Conservation (phyloP, 768 basidiomycete genomes). For the Boletus insuetus region DNA sequence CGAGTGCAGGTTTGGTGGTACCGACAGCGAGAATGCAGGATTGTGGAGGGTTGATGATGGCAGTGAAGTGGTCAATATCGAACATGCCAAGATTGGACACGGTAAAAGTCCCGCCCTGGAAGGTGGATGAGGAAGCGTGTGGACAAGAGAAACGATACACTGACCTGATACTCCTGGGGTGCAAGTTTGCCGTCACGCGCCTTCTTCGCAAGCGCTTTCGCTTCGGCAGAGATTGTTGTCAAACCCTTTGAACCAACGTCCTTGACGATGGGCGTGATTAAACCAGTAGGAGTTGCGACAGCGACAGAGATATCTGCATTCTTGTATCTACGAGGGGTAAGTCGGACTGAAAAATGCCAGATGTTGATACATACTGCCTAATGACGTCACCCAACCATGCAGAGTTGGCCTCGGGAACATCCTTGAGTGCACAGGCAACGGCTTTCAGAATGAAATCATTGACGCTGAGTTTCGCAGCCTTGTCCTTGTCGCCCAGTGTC, state of each 20-base stretch:
- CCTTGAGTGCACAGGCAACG: conserved; percentile 81
- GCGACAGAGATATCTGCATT: conserved; percentile 97
- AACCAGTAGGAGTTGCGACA: conserved; percentile 91
- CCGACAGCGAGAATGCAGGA: conserved; percentile 97
- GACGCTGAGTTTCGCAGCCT: conserved; percentile 89
- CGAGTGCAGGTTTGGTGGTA: conserved; percentile 77
- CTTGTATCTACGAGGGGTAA: conserved; percentile 62
- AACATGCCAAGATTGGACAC: conserved; percentile 99
- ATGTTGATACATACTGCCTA: conserved; percentile 65
- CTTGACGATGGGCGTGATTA: conserved; percentile 97
- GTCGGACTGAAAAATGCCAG: background rate
- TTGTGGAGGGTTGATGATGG: conserved; percentile 98
- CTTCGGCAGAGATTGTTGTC: conserved; percentile 87
- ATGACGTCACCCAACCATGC: conserved; percentile 97
- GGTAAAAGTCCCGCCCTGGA: conserved; percentile 93
- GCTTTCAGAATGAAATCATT: conserved; percentile 99
- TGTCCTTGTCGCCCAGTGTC: conserved; percentile 80
- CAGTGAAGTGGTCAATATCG: conserved; percentile 92
- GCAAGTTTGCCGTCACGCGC: conserved; percentile 95
- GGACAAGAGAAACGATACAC: conserved; percentile 1
- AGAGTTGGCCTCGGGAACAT: conserved; percentile 97
- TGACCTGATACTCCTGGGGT: conserved; percentile 93
- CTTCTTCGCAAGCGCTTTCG: conserved; percentile 90
- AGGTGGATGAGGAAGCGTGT: background rate
- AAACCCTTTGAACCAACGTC: conserved; percentile 92